Evolutionary conservation across 202 grass and related monocot genomes (phyloP).

Genomic region (Hordeum pubiflorum): DNA sequence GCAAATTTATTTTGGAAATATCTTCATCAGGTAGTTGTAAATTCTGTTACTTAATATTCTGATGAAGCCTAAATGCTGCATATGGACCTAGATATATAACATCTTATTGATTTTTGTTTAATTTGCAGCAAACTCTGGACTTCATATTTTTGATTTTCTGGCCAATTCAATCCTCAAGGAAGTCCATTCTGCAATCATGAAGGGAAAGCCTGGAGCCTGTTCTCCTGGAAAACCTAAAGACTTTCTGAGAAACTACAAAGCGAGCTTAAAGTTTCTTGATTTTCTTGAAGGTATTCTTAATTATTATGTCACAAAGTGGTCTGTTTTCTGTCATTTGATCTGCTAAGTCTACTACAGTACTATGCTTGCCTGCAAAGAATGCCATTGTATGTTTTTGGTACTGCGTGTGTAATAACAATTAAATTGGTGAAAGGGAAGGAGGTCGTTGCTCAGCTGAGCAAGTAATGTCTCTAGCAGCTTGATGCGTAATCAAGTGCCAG

Average conservation of each 20-base stretch:
- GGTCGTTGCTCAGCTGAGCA: not conserved
- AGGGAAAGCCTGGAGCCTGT: slow-evolving; percentile 81
- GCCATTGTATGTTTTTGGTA: not conserved
- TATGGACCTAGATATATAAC: not conserved
- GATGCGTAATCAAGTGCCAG: not conserved
- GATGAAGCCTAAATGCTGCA: not conserved
- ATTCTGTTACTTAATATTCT: slow-evolving; percentile 2
- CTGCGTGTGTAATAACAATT: not conserved
- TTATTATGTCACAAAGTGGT: not conserved
- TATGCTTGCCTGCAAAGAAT: not conserved
- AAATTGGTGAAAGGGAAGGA: not conserved
- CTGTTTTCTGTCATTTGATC: not conserved
- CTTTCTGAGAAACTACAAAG: slow-evolving; percentile 91
- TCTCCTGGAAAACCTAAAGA: slow-evolving; percentile 90
- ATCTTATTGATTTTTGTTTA: slow-evolving; percentile 19
- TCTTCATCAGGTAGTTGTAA: slow-evolving; percentile 61
- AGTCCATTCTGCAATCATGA: slow-evolving; percentile 73
- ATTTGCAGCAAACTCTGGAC: slow-evolving; percentile 87
- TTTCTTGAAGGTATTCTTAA: slow-evolving; percentile 82
- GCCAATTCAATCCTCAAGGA: slow-evolving; percentile 97
- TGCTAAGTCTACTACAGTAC: not conserved
- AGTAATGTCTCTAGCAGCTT: not conserved
- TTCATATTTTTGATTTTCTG: slow-evolving; percentile 98
- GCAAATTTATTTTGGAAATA: slow-evolving; percentile 96
- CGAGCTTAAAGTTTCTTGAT: slow-evolving; percentile 75